Conservation (phyloP, 352 stramenopile genomes). For the Phytopythium chamaehyphon region DNA sequence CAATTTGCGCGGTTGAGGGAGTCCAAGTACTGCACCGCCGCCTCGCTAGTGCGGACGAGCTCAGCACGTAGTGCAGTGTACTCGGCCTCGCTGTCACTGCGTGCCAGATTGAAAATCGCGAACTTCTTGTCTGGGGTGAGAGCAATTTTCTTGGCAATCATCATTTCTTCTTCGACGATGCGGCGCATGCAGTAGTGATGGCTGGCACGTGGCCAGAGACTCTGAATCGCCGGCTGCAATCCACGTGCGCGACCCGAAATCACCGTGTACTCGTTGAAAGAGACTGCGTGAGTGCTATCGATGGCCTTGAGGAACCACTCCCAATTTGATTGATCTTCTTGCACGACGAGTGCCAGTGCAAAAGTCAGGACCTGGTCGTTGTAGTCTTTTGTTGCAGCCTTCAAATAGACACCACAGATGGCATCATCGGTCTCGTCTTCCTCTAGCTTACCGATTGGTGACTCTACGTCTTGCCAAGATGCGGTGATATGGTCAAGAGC, state of each 20-base stretch:
- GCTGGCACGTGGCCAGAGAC: slow-evolving; percentile 48
- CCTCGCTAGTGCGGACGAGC: slow-evolving; percentile 47
- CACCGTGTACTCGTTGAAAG: slow-evolving; percentile 69
- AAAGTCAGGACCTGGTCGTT: slow-evolving; percentile 69
- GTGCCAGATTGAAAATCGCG: slow-evolving; percentile 60
- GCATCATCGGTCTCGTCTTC: slow-evolving; percentile 64
- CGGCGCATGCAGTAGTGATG: slow-evolving; percentile 73
- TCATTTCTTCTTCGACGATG: slow-evolving; percentile 66
- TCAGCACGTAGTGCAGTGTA: slow-evolving; percentile 57
- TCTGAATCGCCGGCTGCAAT: slow-evolving; percentile 45
- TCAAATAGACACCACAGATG: slow-evolving; percentile 71
- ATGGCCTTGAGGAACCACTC: slow-evolving; percentile 67
- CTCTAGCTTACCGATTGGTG: slow-evolving; percentile 31
- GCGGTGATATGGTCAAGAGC: slow-evolving; percentile 53
- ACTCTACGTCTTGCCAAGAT: slow-evolving; percentile 31
- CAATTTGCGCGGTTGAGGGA: slow-evolving; percentile 50
- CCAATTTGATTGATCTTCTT: slow-evolving; percentile 69
- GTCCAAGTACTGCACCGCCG: slow-evolving; percentile 49
- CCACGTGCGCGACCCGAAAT: slow-evolving; percentile 53
- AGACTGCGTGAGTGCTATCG: slow-evolving; percentile 28
- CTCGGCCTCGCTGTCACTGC: slow-evolving; percentile 66
- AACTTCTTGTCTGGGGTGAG: slow-evolving; percentile 66
- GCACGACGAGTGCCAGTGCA: slow-evolving; percentile 55
- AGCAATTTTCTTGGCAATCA: slow-evolving; percentile 50
- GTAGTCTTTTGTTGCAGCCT: slow-evolving; percentile 67